Evolutionary conservation across 2,329 filamentous ascomycete genomes (phyloP).

Genomic region (Talaromyces atroroseus): DNA sequence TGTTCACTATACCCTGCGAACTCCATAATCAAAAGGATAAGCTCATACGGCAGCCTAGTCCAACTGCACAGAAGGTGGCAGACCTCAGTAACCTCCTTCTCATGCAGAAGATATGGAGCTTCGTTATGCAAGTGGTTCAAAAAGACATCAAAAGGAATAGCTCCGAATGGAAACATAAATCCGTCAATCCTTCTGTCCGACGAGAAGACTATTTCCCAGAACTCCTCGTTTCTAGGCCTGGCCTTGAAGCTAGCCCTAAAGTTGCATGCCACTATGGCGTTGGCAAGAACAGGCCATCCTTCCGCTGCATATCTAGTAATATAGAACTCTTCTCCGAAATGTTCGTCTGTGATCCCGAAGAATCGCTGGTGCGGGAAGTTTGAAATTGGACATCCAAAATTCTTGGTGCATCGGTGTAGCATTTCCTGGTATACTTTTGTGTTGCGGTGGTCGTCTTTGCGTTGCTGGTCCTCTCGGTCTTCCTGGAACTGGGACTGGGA

Average conservation of each 20-base stretch:
- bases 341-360: not conserved
- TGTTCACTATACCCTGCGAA: too few relatives aligned
- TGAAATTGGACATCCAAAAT: not conserved
- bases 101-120: not conserved
- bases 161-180: too few relatives aligned
- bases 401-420: not conserved
- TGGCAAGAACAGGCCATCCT: not conserved
- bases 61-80: not conserved
- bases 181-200: not conserved
- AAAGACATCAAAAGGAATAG: not conserved
- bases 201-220: too few relatives aligned
- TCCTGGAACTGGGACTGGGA: too few relatives aligned
- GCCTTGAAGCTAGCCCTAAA: too few relatives aligned
- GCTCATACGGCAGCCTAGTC: not conserved
- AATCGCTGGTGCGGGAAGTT: not conserved
- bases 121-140: not conserved
- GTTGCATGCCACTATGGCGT: too few relatives aligned
- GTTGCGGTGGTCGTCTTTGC: conserved; percentile 20
- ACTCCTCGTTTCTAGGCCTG: too few relatives aligned
- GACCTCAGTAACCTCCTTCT: not conserved
- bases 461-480: too few relatives aligned
- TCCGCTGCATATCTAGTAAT: not conserved
- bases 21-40: not conserved
- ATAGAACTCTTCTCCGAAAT: not conserved
- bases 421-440: not conserved